Evolutionary conservation across 2,329 filamentous ascomycete species (phyloP), one percentile per base, ranked within the genome.

Genomic region (Pseudonectria buxi): DNA sequence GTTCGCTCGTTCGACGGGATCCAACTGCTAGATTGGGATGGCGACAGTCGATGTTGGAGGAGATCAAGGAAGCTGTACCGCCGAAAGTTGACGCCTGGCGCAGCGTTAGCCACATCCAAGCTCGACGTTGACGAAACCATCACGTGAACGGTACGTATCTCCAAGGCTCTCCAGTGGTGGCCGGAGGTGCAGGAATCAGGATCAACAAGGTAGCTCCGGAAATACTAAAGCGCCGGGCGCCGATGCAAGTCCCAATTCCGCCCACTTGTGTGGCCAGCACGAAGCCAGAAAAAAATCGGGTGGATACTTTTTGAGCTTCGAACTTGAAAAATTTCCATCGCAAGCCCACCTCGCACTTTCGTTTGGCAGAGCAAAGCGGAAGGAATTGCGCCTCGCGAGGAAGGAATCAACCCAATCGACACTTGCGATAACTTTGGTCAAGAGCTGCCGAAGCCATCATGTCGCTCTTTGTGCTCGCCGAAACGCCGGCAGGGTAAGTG

Each of bases 391-490:
- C 53, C 48, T 55, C 48, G 55, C 51, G 51, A 62, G 54, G 57
- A 59, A 58, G 45, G 43, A 41, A 51, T 46, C 50, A 53, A 45
- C 33, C 44, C 55, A 53, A 56, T 54, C 48, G 42, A 55, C 32
- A 41, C 45, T 49, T 50, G 53, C 53, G 55, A 54, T 44, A 52
- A 39, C 47, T 47, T 36, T 41, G 47, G 53, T 54, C 53, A 51
- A 54, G 57, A 50, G 39, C 37, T 43, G 35, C 48, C 35, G 36
- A 51, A 47, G 51, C 54, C 64, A 78, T 50, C 49, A 92, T 92
- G 85, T 83, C 84, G 69, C 80, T 92, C 62, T 94, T 94, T 68
- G 85, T 95, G 68, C 81, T 95, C 55, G 83, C 83, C 58, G 89
- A 95, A 70, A 95, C 89, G 63, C 86, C 86, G 67, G 89, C 89